Evolutionary conservation across 2,329 filamentous ascomycete genomes (phyloP).

Genomic region (Calonectria crousiana): DNA sequence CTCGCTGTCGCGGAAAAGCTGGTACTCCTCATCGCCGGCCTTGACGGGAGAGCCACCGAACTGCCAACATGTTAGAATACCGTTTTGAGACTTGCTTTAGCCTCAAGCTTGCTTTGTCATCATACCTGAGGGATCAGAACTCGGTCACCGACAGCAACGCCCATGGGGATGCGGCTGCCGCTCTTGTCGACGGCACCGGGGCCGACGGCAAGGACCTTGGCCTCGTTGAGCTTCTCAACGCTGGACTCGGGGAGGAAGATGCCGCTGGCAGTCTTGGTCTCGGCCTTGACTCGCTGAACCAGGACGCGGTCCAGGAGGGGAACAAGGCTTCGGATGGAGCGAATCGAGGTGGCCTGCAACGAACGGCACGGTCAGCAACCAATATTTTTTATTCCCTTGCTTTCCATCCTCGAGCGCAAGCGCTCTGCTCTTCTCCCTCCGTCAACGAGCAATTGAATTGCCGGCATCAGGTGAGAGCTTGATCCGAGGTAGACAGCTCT

Average conservation of each 20-base stretch:
- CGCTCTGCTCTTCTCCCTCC: neutral
- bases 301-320: conserved; percentile 98
- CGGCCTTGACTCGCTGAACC: conserved; percentile 97
- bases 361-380: conserved; percentile 20
- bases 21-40: conserved; percentile 96
- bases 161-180: conserved; percentile 87
- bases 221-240: conserved; percentile 99
- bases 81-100: neutral
- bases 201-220: conserved; percentile 93
- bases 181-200: conserved; percentile 90
- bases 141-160: conserved; percentile 86
- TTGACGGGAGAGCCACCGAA: conserved; percentile 96
- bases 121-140: conserved; percentile 94
- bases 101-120: neutral
- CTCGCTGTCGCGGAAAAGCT: conserved; percentile 98
- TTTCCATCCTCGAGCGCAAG: neutral
- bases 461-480: conserved; percentile 33
- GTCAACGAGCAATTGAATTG: conserved; percentile 29
- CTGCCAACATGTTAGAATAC: conserved; percentile 60
- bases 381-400: neutral
- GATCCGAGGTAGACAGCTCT: conserved; percentile 14
- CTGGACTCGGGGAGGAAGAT: conserved; percentile 98
- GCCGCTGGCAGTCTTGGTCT: conserved; percentile 94
- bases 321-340: conserved; percentile 93
- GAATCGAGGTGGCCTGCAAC: conserved; percentile 77